phyloP scores from a whole-genome alignment of 2,329 filamentous ascomycete genomes.

The Penicillium glabrum region DNA sequence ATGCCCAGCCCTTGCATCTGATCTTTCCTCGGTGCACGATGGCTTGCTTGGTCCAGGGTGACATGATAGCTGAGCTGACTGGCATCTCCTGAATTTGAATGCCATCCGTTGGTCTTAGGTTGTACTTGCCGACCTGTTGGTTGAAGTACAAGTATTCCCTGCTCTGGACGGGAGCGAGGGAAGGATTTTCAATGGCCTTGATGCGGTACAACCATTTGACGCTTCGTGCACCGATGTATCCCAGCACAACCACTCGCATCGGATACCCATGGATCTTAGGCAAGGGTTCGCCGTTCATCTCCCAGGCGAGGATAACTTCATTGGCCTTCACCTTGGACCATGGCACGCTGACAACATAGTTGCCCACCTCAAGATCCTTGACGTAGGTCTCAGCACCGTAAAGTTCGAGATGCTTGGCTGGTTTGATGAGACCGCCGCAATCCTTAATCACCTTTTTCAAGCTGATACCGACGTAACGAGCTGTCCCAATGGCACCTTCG shows the following conservation, averaged over 20 bases:
- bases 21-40: constrained; percentile 63
- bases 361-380: constrained; percentile 64
- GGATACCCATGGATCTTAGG: constrained; percentile 67
- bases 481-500: constrained; percentile 68
- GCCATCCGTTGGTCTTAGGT: constrained; percentile 58
- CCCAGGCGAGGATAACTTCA: constrained; percentile 68
- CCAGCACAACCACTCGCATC: constrained; percentile 61
- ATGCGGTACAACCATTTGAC: constrained; percentile 65
- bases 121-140: constrained; percentile 68
- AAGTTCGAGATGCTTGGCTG: constrained; percentile 65
- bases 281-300: constrained; percentile 68
- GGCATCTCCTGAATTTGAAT: constrained; percentile 73
- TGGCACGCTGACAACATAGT: constrained; percentile 68
- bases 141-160: constrained; percentile 69
- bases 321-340: constrained; percentile 66
- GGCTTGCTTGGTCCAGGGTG: constrained; percentile 60
- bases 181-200: constrained; percentile 59
- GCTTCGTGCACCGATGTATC: constrained; percentile 66
- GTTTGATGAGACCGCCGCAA: constrained; percentile 61
- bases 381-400: constrained; percentile 73
- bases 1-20: constrained; percentile 58
- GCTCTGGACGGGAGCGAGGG: constrained; percentile 61
- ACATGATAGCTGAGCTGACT: constrained; percentile 66
- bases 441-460: constrained; percentile 70
- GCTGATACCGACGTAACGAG: constrained; percentile 62